phyloP scores from a whole-genome alignment of 805 yeast genomes.

The Candida easanensis region DNA sequence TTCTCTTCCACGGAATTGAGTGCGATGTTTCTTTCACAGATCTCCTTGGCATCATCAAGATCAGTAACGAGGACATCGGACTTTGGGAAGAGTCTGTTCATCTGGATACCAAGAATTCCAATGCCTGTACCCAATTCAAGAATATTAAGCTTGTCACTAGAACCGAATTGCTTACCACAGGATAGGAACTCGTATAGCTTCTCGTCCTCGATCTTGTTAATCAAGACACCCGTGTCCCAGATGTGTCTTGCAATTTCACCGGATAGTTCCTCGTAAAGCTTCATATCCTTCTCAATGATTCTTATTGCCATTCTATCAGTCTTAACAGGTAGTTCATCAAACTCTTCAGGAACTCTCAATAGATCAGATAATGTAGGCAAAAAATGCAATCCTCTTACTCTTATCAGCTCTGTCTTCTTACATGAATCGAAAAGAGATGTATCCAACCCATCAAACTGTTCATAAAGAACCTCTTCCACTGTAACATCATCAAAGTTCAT shows the following conservation, averaged over 20 bases:
- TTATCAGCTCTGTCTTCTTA: constrained; percentile 1
- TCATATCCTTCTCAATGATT: constrained; percentile 2
- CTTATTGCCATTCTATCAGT: constrained; percentile 22
- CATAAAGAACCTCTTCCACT: constrained; percentile 13
- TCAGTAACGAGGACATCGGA: constrained; percentile 33
- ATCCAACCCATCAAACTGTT: constrained; percentile 13
- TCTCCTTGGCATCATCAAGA: constrained; percentile 35
- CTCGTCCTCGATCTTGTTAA: constrained; percentile 12
- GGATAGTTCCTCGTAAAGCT: constrained; percentile 35
- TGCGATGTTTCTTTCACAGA: constrained; percentile 32
- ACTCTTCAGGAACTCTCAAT: constrained; percentile 14
- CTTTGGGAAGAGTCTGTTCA: constrained; percentile 23
- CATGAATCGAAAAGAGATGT: constrained; percentile 7
- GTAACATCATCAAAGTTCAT: constrained; percentile 10
- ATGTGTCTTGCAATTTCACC: constrained; percentile 40
- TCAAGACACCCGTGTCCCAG: constrained; percentile 39
- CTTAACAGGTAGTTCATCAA: constrained; percentile 15
- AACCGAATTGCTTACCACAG: neutral
- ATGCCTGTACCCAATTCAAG: constrained; percentile 44
- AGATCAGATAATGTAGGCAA: constrained; percentile 19
- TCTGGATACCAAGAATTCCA: constrained; percentile 35
- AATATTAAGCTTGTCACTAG: constrained; percentile 16
- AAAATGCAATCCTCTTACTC: constrained; percentile 6
- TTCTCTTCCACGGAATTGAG: constrained; percentile 4
- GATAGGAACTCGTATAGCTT: constrained; percentile 14